These are phyloP conservation scores for Davidsoniella eucalypti DNA, from an alignment of 2,329 filamentous ascomycete genomes.

Conservation along the genomic window DNA sequence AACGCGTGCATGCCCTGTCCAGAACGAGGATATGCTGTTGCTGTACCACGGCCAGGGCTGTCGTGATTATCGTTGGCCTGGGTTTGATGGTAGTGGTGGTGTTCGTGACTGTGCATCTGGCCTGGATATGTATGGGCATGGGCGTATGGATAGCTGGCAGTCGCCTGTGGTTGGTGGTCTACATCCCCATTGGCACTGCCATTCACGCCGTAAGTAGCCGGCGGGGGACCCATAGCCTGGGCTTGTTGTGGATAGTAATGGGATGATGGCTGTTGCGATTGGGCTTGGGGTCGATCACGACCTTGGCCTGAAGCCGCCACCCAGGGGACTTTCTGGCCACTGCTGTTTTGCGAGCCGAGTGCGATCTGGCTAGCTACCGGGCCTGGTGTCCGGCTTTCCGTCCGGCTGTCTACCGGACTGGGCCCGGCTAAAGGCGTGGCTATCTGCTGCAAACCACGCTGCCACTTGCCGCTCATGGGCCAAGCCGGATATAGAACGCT, in stretches of 20 bases:
- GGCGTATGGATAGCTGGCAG: too few species aligned
- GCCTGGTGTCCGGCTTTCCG: background rate
- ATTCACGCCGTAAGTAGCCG: too few species aligned
- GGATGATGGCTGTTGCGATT: background rate
- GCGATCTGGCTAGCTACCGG: background rate
- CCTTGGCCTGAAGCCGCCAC: background rate
- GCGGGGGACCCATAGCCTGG: too few species aligned
- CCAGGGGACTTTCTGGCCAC: too few species aligned
- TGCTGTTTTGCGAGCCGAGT: too few species aligned
- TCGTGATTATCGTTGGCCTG: background rate
- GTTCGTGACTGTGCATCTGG: too few species aligned
- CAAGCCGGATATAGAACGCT: conserved; percentile 17
- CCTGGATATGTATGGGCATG: too few species aligned
- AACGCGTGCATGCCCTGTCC: conserved; percentile 5
- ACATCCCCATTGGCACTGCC: too few species aligned
- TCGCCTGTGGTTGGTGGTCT: too few species aligned
- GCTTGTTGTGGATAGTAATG: background rate
- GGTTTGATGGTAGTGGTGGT: too few species aligned
- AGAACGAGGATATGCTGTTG: too few species aligned
- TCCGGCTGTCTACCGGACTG: background rate
- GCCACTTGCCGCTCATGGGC: conserved; percentile 16
- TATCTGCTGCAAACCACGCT: conserved; percentile 13
- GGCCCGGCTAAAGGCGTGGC: conserved; percentile 13
- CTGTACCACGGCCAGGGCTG: background rate
- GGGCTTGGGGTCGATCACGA: background rate